A percentile compares a stretch with the other conserved stretches of the same genome.
Evolutionary conservation across 2,329 filamentous ascomycete genomes (phyloP).

Genomic region (Apiospora marii): DNA sequence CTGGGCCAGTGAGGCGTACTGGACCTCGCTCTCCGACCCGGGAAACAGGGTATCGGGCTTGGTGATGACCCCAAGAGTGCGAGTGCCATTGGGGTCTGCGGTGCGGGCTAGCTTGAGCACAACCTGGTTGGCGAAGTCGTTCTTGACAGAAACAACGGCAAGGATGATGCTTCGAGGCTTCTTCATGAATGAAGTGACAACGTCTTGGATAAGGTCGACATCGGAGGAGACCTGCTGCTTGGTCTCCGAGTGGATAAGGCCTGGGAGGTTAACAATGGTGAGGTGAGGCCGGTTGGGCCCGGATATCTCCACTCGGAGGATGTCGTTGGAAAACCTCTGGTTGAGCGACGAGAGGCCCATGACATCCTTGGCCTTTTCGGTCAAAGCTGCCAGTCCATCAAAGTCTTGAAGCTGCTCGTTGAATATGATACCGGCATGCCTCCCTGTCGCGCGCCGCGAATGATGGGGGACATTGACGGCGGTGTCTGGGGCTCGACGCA

Average conservation of each 20-base stretch:
- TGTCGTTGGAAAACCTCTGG: slow-evolving; percentile 51
- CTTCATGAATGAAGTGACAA: slow-evolving; percentile 64
- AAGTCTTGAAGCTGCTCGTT: background rate
- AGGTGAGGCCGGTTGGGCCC: slow-evolving; percentile 57
- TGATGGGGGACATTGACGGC: background rate
- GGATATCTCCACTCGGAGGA: slow-evolving; percentile 54
- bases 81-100: slow-evolving; percentile 40
- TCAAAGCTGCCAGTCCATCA: slow-evolving; percentile 31
- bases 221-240: slow-evolving; percentile 54
- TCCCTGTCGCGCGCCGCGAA: background rate
- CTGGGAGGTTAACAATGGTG: slow-evolving; percentile 67
- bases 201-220: slow-evolving; percentile 48
- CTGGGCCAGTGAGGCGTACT: slow-evolving; percentile 49
- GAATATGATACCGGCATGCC: background rate
- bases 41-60: slow-evolving; percentile 49
- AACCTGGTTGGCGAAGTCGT: slow-evolving; percentile 63
- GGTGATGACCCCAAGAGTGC: slow-evolving; percentile 58
- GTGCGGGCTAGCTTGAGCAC: slow-evolving; percentile 56
- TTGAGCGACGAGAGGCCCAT: slow-evolving; percentile 30
- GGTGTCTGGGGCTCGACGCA: background rate
- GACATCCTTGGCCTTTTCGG: slow-evolving; percentile 45
- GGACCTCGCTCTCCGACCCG: slow-evolving; percentile 47
- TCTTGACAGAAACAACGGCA: slow-evolving; percentile 61
- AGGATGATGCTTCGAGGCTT: slow-evolving; percentile 64
- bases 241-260: slow-evolving; percentile 52